These are phyloP conservation scores for Tetracladium marchalianum DNA, from an alignment of 495 filamentous ascomycete genomes.

Conservation along the genomic window DNA sequence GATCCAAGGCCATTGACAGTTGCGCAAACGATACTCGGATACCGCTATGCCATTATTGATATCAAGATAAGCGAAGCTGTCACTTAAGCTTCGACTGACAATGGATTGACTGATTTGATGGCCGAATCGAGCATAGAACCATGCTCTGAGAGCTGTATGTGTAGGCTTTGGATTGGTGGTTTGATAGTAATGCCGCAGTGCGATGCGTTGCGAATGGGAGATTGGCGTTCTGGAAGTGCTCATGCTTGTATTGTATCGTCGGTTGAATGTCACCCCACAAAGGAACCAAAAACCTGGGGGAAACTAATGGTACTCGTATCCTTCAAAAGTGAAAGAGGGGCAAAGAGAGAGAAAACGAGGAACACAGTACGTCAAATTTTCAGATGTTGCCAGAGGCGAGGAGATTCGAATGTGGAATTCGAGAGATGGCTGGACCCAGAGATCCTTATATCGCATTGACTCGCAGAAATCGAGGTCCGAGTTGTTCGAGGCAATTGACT, in stretches of 20 bases:
- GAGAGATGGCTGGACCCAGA: too few species aligned
- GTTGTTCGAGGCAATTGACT: too few species aligned
- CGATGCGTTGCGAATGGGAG: slow-evolving; percentile 2
- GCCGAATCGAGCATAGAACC: slow-evolving; percentile 5
- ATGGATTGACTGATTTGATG: slow-evolving; percentile 9
- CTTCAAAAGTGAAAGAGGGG: too few species aligned
- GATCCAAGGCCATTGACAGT: slow-evolving; percentile 8
- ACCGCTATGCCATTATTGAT: background rate
- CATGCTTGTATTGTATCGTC: background rate
- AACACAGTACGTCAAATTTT: too few species aligned
- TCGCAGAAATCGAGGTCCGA: too few species aligned
- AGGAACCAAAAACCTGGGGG: too few species aligned
- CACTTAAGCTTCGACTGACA: slow-evolving; percentile 9
- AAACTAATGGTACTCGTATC: too few species aligned
- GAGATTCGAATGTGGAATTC: too few species aligned
- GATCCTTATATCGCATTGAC: too few species aligned
- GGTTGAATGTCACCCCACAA: too few species aligned
- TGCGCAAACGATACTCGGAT: slow-evolving; percentile 3
- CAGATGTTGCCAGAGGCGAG: too few species aligned
- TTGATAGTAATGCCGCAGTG: slow-evolving; percentile 8
- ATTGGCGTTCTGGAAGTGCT: background rate
- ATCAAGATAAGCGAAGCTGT: slow-evolving; percentile 8
- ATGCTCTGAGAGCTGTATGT: slow-evolving; percentile 2
- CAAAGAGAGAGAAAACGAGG: too few species aligned
- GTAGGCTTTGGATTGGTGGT: slow-evolving; percentile 6